Evolutionary conservation across 257 asterid species (phyloP).

Genomic region (Coffea canephora): DNA sequence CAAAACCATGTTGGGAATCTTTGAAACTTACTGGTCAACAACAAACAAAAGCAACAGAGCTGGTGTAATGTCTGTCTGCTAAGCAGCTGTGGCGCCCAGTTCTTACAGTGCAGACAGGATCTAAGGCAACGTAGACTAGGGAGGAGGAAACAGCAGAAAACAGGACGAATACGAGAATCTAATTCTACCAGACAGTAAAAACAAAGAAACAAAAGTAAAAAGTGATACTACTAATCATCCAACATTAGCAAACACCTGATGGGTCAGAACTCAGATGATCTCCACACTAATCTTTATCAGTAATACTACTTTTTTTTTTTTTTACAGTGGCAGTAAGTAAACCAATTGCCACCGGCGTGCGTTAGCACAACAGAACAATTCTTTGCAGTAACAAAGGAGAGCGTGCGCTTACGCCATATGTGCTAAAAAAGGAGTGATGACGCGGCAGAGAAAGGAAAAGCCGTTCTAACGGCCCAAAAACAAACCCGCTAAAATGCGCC

Average conservation of each 20-base stretch:
- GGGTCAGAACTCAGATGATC: conserved; percentile 9
- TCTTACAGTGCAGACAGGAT: conserved; percentile 10
- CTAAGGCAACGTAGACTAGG: not conserved
- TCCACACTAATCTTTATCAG: not conserved
- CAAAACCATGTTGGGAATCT: conserved; percentile 14
- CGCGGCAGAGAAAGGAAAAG: not conserved
- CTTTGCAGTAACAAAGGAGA: not conserved
- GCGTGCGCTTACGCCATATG: not conserved
- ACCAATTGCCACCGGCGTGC: conserved; percentile 6
- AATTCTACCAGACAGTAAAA: not conserved
- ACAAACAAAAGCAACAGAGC: conserved; percentile 9
- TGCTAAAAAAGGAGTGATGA: not conserved
- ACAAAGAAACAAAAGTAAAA: not conserved
- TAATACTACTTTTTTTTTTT: not conserved
- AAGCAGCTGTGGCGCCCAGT: not conserved
- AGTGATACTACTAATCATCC: not conserved
- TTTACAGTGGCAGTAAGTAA: conserved; percentile 13
- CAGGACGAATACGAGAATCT: conserved; percentile 13
- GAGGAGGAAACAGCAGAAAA: not conserved
- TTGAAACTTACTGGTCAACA: conserved; percentile 20
- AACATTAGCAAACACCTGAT: conserved; percentile 15
- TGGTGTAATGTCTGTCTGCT: conserved; percentile 1
- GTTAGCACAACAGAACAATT: conserved; percentile 12
- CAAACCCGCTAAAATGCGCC: conserved; percentile 20
- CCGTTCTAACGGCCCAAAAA: conserved; percentile 4